phyloP scores from a whole-genome alignment of 2,329 filamentous ascomycete genomes.

The Ophiocordyceps polyrhachis-furcata region DNA sequence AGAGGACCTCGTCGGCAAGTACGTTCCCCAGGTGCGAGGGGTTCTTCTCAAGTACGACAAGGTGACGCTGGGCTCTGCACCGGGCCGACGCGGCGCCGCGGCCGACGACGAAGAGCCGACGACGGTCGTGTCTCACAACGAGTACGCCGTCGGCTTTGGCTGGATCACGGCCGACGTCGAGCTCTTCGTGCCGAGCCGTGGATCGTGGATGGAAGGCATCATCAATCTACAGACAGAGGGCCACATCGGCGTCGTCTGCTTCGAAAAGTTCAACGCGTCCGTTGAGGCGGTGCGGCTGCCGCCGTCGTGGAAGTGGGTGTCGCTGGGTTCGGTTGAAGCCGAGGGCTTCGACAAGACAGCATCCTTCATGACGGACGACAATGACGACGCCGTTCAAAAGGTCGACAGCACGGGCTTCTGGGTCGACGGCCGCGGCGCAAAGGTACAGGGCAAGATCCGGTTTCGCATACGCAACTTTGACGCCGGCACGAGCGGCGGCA shows the following conservation, averaged over 20 bases:
- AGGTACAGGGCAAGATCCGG: slow-evolving; percentile 48
- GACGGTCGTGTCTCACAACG: slow-evolving; percentile 40
- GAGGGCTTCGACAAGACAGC: slow-evolving; percentile 22
- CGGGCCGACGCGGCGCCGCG: slow-evolving; percentile 29
- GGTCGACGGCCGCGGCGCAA: slow-evolving; percentile 50
- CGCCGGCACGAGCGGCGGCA: slow-evolving; percentile 52
- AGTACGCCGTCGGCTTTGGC: slow-evolving; percentile 71
- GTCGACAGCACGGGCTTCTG: slow-evolving; percentile 51
- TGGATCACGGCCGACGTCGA: slow-evolving; percentile 82
- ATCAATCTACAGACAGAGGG: slow-evolving; percentile 78
- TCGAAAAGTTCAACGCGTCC: slow-evolving; percentile 80
- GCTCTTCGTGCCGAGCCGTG: slow-evolving; percentile 58
- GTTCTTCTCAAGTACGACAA: slow-evolving; percentile 61
- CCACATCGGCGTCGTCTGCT: slow-evolving; percentile 75
- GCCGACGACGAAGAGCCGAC: slow-evolving; percentile 28
- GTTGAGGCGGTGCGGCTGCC: slow-evolving; percentile 66
- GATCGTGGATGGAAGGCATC: slow-evolving; percentile 58
- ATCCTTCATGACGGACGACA: slow-evolving; percentile 20
- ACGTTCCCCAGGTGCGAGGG: slow-evolving; percentile 52
- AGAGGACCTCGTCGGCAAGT: slow-evolving; percentile 55
- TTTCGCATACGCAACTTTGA: slow-evolving; percentile 80
- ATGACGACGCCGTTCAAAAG: slow-evolving; percentile 33
- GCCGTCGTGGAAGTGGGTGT: slow-evolving; percentile 61
- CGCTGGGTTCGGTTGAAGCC: slow-evolving; percentile 25
- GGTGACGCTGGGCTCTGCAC: slow-evolving; percentile 41